Conservation (phyloP, 345 rosid genomes). For the Murraya paniculata region DNA sequence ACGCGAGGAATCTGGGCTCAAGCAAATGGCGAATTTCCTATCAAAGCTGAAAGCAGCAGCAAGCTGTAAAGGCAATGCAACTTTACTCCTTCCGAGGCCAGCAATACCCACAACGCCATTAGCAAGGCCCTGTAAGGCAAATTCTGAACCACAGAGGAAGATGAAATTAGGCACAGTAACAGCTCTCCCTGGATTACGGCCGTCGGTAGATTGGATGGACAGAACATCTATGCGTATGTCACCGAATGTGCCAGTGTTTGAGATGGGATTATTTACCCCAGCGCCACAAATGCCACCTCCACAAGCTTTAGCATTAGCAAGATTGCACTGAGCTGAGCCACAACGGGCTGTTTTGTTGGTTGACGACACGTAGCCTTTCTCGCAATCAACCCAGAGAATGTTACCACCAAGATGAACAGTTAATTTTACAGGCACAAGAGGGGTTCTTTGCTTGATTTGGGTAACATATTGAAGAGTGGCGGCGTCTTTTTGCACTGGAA, state of each 20-base stretch:
- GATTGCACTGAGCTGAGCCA: slow-evolving; percentile 26
- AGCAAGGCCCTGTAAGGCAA: slow-evolving; percentile 22
- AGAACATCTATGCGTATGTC: slow-evolving; percentile 28
- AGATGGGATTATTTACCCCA: slow-evolving; percentile 19
- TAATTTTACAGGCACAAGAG: slow-evolving; percentile 18
- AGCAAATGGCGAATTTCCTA: slow-evolving; percentile 29
- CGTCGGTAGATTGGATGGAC: slow-evolving; percentile 22
- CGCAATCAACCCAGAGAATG: slow-evolving; percentile 39
- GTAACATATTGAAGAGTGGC: slow-evolving; percentile 26
- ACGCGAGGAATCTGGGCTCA: slow-evolving; percentile 13
- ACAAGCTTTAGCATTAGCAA: slow-evolving; percentile 22
- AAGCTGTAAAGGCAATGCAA: slow-evolving; percentile 16
- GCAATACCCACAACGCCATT: slow-evolving; percentile 19
- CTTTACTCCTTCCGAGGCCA: slow-evolving; percentile 17
- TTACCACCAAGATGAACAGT: slow-evolving; percentile 36
- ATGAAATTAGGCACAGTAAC: slow-evolving; percentile 20
- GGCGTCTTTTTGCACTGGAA: slow-evolving; percentile 23
- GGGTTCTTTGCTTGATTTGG: slow-evolving; percentile 21
- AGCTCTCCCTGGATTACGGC: slow-evolving; percentile 21
- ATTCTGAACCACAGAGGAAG: slow-evolving; percentile 11
- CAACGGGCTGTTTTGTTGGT: slow-evolving; percentile 22
- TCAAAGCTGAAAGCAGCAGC: slow-evolving; percentile 20
- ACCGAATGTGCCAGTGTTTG: slow-evolving; percentile 3
- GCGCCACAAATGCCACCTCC: slow-evolving; percentile 24
- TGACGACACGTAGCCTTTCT: slow-evolving; percentile 25